Conservation (phyloP, 257 asterid genomes). For the Lycium barbarum region DNA sequence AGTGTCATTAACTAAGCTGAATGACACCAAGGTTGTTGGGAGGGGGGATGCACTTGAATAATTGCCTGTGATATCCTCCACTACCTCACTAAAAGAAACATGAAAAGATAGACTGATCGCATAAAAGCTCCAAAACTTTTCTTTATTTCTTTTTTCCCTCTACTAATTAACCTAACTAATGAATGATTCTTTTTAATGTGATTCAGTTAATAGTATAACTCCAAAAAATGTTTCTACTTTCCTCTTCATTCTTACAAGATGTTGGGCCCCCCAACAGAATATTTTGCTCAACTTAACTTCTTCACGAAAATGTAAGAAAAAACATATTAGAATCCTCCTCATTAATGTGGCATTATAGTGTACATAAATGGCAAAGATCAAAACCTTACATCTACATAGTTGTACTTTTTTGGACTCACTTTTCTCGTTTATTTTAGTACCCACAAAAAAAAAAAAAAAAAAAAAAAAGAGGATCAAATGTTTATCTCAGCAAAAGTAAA, state of each 20-base stretch:
- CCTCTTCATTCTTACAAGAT: conserved; percentile 1
- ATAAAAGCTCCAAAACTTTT: background rate
- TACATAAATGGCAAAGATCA: background rate
- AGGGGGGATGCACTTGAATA: background rate
- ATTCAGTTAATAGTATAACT: background rate
- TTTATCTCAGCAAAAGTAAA: conserved; percentile 6
- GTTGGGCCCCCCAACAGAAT: background rate
- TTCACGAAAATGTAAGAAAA: background rate
- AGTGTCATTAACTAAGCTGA: conserved; percentile 19
- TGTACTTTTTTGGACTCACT: conserved; percentile 18
- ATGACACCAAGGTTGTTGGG: background rate
- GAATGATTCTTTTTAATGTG: background rate
- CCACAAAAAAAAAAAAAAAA: background rate
- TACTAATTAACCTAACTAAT: background rate
- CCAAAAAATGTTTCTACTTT: background rate
- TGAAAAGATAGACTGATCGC: conserved; percentile 7
- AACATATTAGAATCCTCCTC: background rate
- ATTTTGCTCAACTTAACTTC: conserved; percentile 11
- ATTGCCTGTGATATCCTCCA: background rate
- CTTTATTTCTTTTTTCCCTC: background rate
- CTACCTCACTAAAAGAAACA: conserved; percentile 8
- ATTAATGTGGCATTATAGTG: background rate
- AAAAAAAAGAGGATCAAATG: background rate
- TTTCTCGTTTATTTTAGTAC: conserved; percentile 6
- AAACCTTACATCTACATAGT: conserved; percentile 5